These are phyloP conservation scores for Stenogyne calaminthoides DNA, from an alignment of 305 asterid genomes.

Conservation along the genomic window DNA sequence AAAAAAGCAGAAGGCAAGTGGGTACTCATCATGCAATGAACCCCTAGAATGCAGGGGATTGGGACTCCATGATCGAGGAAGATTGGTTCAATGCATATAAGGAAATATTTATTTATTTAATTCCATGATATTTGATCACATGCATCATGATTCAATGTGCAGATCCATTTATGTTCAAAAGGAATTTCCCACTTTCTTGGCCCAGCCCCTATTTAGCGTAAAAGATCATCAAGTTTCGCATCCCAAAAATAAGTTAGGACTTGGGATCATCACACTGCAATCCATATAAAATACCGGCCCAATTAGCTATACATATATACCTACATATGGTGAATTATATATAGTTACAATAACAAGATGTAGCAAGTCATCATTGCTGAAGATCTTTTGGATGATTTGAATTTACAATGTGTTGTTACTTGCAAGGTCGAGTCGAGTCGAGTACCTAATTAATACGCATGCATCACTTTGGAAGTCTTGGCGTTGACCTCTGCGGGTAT, in stretches of 20 bases:
- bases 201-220: background rate
- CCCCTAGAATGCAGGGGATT: too few species aligned
- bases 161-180: background rate
- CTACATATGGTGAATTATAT: background rate
- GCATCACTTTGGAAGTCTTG: constrained; percentile 54
- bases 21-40: too few species aligned
- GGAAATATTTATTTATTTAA: too few species aligned
- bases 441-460: constrained; percentile 24
- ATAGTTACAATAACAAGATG: background rate
- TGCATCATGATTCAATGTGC: too few species aligned
- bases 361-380: background rate
- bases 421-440: background rate
- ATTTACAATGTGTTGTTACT: background rate
- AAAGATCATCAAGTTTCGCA: background rate
- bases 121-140: too few species aligned
- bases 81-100: too few species aligned
- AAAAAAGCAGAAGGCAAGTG: too few species aligned
- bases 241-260: background rate
- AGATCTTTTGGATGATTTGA: background rate
- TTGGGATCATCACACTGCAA: background rate
- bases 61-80: too few species aligned
- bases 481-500: constrained; percentile 39
- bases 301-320: too few species aligned
- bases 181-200: constrained; percentile 17
- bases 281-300: background rate